phyloP scores from a whole-genome alignment of 1,284 basidiomycete genomes.

The Hypsizygus ulmarius region DNA sequence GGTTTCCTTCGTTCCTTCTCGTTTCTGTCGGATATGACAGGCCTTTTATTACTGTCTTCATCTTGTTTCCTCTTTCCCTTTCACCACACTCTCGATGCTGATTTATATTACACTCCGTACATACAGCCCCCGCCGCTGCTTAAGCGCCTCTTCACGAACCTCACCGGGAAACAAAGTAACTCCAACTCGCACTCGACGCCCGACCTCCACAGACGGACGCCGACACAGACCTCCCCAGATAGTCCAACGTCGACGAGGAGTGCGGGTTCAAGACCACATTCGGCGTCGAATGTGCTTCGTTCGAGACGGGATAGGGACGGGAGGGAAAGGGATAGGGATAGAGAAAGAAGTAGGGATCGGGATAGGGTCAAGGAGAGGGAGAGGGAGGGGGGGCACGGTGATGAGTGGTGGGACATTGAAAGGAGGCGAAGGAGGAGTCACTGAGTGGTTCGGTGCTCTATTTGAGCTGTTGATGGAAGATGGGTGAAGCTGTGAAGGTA shows the following conservation, averaged over 20 bases:
- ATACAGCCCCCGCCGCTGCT: conserved; percentile 5
- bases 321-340: conserved; percentile 1
- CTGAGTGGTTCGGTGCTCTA: background rate
- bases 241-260: conserved; percentile 1
- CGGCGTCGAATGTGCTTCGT: too few species aligned
- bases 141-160: conserved; percentile 4
- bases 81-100: too few species aligned
- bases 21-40: too few species aligned
- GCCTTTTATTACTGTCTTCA: too few species aligned
- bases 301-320: background rate
- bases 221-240: background rate
- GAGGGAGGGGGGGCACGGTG: background rate
- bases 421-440: conserved; percentile 1
- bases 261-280: too few species aligned
- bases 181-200: background rate
- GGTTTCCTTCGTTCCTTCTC: too few species aligned
- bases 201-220: background rate
- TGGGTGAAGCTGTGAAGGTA: too few species aligned
- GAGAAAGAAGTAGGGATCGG: background rate
- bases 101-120: too few species aligned
- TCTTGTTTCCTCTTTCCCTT: background rate
- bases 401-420: background rate
- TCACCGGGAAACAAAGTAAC: background rate
- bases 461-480: too few species aligned
- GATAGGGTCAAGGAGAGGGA: background rate